Evolutionary conservation across 2,329 filamentous ascomycete species (phyloP).

Genomic region (Talaromyces verruculosus): DNA sequence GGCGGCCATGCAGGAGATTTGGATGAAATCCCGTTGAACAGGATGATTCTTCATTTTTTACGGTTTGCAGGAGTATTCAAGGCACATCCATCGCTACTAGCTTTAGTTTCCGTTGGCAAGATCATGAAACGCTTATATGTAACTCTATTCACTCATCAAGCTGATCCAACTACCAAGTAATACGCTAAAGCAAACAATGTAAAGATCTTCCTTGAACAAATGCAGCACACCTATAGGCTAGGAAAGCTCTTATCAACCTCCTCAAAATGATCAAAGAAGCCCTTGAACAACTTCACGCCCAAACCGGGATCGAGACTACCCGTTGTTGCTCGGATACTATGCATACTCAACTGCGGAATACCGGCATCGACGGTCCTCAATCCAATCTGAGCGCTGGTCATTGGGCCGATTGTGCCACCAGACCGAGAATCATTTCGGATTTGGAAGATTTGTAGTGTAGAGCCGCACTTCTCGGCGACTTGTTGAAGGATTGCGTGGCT

Average conservation of each 20-base stretch:
- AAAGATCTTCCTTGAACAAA: not conserved
- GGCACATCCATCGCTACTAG: not conserved
- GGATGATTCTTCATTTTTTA: not conserved
- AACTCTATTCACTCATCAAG: not conserved
- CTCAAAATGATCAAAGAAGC: conserved; percentile 84
- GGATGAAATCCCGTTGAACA: not conserved
- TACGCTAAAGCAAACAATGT: not conserved
- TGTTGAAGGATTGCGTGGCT: conserved; percentile 77
- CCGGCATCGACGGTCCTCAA: conserved; percentile 83
- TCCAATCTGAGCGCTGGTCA: conserved; percentile 77
- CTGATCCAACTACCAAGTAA: not conserved
- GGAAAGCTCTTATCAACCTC: conserved; percentile 76
- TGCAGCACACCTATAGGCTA: conserved; percentile 9
- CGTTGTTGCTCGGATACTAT: conserved; percentile 84
- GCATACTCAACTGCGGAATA: conserved; percentile 91
- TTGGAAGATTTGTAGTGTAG: conserved; percentile 82
- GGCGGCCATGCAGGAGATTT: not conserved
- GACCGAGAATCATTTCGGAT: conserved; percentile 88
- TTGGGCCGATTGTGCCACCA: conserved; percentile 93
- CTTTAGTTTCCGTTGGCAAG: not conserved
- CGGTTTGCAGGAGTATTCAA: not conserved
- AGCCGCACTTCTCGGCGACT: conserved; percentile 71
- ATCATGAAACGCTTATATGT: not conserved
- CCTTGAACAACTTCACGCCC: conserved; percentile 84
- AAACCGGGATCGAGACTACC: conserved; percentile 82